A percentile compares a stretch with the other conserved stretches of the same genome.
These are phyloP conservation scores for Terfezia claveryi DNA, from an alignment of 495 filamentous ascomycete genomes.

Conservation along the genomic window DNA sequence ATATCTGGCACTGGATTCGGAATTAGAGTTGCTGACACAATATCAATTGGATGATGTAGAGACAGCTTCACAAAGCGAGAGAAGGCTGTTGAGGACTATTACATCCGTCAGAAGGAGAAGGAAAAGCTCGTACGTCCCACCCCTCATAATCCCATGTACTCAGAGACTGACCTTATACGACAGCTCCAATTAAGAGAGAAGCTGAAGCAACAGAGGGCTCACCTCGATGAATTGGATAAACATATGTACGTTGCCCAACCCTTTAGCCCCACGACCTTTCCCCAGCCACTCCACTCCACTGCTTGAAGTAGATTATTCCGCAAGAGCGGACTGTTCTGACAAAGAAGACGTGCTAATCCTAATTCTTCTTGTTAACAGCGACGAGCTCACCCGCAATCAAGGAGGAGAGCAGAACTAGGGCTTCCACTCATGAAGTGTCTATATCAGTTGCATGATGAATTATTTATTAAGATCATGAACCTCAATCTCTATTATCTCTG, in stretches of 20 bases:
- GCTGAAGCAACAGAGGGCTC: constrained; percentile 53
- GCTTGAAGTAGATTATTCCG: too few relatives aligned
- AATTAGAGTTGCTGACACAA: too few relatives aligned
- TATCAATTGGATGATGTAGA: constrained; percentile 22
- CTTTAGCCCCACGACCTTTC: background rate
- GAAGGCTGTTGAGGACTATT: constrained; percentile 59
- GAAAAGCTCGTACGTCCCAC: constrained; percentile 42
- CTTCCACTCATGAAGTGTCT: too few relatives aligned
- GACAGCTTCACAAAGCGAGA: constrained; percentile 85
- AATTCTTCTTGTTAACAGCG: constrained; percentile 24
- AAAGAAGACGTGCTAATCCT: background rate
- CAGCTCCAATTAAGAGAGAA: constrained; percentile 48
- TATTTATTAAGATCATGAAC: too few relatives aligned
- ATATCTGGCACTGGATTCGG: too few relatives aligned
- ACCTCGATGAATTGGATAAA: constrained; percentile 60
- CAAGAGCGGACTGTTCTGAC: too few relatives aligned
- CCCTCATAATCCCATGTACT: background rate
- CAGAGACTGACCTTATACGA: background rate
- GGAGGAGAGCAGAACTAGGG: constrained; percentile 52
- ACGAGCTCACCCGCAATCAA: constrained; percentile 44
- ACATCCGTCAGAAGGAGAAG: constrained; percentile 64
- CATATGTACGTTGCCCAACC: constrained; percentile 43
- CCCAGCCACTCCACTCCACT: too few relatives aligned
- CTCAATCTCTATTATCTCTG: too few relatives aligned
- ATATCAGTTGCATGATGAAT: too few relatives aligned